phyloP scores from a whole-genome alignment of 305 asterid species.

The Fraxinus ornus region DNA sequence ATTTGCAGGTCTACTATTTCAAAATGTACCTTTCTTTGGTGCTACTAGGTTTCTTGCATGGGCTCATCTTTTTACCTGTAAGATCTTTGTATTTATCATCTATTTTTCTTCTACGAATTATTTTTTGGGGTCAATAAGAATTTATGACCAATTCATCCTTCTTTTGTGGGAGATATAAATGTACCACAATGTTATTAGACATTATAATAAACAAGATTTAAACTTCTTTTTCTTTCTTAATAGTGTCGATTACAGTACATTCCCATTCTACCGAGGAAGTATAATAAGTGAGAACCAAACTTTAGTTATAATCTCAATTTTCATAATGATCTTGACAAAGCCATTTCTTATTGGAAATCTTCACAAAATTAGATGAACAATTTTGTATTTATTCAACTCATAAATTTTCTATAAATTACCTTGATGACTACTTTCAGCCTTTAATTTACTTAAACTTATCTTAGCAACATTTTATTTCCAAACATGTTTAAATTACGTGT shows the following conservation, averaged over 20 bases:
- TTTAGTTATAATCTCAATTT: neutral
- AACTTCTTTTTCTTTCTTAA: neutral
- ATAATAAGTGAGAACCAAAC: neutral
- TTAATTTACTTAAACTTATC: neutral
- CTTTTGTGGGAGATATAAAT: neutral
- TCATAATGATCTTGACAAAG: neutral
- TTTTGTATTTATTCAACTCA: neutral
- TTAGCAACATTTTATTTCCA: neutral
- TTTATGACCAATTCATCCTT: neutral
- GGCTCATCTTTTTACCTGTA: constrained; percentile 85
- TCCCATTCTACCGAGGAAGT: neutral
- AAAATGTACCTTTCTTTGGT: constrained; percentile 92
- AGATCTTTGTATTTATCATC: constrained; percentile 19
- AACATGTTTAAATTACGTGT: neutral
- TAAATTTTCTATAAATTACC: neutral
- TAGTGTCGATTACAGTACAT: neutral
- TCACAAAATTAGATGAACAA: neutral
- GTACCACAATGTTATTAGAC: neutral
- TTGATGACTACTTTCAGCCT: neutral
- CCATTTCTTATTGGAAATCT: neutral
- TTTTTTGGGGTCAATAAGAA: neutral
- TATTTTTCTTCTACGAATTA: neutral
- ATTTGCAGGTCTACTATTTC: constrained; percentile 86
- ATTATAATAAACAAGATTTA: neutral
- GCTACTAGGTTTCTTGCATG: constrained; percentile 88